These are phyloP conservation scores for Neurospora sp. DNA, from an alignment of 495 filamentous ascomycete genomes.

Conservation along the genomic window DNA sequence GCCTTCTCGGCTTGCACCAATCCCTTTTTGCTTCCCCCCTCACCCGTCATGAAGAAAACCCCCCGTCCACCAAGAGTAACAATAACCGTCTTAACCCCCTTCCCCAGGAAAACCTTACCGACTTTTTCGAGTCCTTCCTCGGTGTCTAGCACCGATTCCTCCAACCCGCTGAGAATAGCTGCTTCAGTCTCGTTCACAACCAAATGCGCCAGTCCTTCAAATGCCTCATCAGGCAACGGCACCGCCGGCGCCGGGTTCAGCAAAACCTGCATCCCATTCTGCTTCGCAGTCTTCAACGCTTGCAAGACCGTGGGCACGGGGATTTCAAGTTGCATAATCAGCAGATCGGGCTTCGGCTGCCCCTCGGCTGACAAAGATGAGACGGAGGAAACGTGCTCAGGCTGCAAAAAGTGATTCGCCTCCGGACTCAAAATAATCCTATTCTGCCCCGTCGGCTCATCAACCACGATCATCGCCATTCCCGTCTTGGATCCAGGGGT, in stretches of 20 bases:
- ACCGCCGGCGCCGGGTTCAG: conserved; percentile 82
- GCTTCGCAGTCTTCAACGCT: conserved; percentile 45
- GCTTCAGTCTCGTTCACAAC: conserved; percentile 92
- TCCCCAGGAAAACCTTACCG: conserved; percentile 46
- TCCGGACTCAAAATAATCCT: conserved; percentile 72
- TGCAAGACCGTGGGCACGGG: conserved; percentile 60
- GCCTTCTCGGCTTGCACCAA: conserved; percentile 47
- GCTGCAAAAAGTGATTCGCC: conserved; percentile 52
- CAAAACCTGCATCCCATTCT: conserved; percentile 47
- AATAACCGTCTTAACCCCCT: conserved; percentile 65
- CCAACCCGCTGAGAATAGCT: conserved; percentile 49
- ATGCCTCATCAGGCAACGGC: conserved; percentile 54
- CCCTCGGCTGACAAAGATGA: too few species aligned
- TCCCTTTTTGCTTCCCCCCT: conserved; percentile 15
- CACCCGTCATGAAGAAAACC: conserved; percentile 42
- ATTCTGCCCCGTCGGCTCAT: conserved; percentile 68
- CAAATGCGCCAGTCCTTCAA: conserved; percentile 60
- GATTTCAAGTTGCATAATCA: conserved; percentile 86
- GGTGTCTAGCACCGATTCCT: conserved; percentile 36
- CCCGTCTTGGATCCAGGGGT: conserved; percentile 44
- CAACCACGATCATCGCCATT: conserved; percentile 76
- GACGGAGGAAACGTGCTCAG: conserved; percentile 10
- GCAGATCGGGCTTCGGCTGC: conserved; percentile 49
- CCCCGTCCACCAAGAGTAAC: conserved; percentile 78
- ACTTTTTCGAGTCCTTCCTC: conserved; percentile 36